These are phyloP conservation scores for Quercus phellos DNA, from an alignment of 331 rosid genomes.

Conservation along the genomic window DNA sequence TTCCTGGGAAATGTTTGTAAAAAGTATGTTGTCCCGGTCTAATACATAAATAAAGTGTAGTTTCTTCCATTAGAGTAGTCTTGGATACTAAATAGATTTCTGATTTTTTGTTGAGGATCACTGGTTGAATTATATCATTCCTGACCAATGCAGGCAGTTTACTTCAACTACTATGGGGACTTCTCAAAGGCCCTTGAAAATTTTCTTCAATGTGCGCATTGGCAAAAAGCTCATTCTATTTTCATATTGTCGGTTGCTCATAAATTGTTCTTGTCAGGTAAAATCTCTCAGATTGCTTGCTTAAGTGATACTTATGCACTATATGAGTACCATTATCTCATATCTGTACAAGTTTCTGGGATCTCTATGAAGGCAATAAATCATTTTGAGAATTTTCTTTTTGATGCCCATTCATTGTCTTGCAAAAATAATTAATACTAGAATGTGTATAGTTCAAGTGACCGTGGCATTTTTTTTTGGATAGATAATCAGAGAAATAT, in stretches of 20 bases:
- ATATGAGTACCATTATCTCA: not conserved
- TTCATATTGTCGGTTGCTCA: slow-evolving; percentile 74
- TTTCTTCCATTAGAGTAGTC: slow-evolving; percentile 13
- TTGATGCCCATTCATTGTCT: not conserved
- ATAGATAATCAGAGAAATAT: no score
- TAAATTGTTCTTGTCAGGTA: slow-evolving; percentile 76
- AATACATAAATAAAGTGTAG: not conserved
- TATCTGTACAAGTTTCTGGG: not conserved
- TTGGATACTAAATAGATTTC: not conserved
- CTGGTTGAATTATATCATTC: slow-evolving; percentile 28
- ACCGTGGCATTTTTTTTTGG: not conserved
- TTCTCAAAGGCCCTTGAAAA: slow-evolving; percentile 75
- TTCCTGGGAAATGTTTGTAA: slow-evolving; percentile 13
- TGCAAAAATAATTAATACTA: not conserved
- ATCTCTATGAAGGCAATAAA: not conserved
- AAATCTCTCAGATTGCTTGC: slow-evolving; percentile 8
- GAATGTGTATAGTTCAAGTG: not conserved
- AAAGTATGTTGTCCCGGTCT: not conserved
- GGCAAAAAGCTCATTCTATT: slow-evolving; percentile 88
- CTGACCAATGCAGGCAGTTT: slow-evolving; percentile 67
- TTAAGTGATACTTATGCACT: not conserved
- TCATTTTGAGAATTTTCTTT: not conserved
- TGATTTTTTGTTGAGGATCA: slow-evolving; percentile 6
- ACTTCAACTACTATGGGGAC: slow-evolving; percentile 65
- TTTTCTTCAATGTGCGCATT: slow-evolving; percentile 74